These are phyloP conservation scores for Lagenidium giganteum DNA, from an alignment of 352 stramenopile species.

Conservation along the genomic window DNA sequence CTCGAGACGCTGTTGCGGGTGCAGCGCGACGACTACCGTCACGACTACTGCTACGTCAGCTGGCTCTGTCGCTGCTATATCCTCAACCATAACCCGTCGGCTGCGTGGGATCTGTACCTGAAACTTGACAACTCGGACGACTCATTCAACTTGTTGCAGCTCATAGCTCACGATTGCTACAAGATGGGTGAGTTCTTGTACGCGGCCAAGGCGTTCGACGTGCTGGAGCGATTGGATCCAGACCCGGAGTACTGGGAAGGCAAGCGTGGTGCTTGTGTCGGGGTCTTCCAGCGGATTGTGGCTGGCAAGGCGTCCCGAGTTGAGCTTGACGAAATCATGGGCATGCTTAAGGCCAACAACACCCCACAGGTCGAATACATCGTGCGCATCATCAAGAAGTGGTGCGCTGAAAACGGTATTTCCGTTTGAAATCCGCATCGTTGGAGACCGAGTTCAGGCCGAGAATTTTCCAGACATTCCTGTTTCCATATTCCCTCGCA, in stretches of 20 bases:
- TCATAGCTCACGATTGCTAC: conserved; percentile 98
- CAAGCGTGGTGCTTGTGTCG: conserved; percentile 93
- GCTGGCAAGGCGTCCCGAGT: conserved; percentile 86
- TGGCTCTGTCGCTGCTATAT: conserved; percentile 93
- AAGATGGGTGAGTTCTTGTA: conserved; percentile 96
- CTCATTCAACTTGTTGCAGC: conserved; percentile 93
- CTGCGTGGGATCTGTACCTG: conserved; percentile 95
- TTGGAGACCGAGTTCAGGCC: not conserved
- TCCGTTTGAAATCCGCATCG: conserved; percentile 55
- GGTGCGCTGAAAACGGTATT: conserved; percentile 88
- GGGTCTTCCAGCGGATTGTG: conserved; percentile 94
- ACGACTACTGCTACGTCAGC: conserved; percentile 92
- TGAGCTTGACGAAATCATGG: conserved; percentile 88
- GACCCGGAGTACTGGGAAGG: conserved; percentile 97
- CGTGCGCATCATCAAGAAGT: conserved; percentile 95
- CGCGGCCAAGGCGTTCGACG: conserved; percentile 92
- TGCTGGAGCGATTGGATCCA: conserved; percentile 91
- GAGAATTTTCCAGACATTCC: not conserved
- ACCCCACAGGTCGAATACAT: conserved; percentile 96
- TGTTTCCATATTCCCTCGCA: conserved; percentile 1
- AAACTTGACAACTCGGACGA: conserved; percentile 95
- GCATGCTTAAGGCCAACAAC: conserved; percentile 91
- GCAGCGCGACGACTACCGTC: conserved; percentile 88
- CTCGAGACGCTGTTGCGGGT: conserved; percentile 92
- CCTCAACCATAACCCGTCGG: conserved; percentile 91